A percentile compares a stretch with the other conserved stretches of the same genome.
These are phyloP conservation scores for Penicillium roqueforti DNA, from an alignment of 495 filamentous ascomycete genomes.

Conservation along the genomic window DNA sequence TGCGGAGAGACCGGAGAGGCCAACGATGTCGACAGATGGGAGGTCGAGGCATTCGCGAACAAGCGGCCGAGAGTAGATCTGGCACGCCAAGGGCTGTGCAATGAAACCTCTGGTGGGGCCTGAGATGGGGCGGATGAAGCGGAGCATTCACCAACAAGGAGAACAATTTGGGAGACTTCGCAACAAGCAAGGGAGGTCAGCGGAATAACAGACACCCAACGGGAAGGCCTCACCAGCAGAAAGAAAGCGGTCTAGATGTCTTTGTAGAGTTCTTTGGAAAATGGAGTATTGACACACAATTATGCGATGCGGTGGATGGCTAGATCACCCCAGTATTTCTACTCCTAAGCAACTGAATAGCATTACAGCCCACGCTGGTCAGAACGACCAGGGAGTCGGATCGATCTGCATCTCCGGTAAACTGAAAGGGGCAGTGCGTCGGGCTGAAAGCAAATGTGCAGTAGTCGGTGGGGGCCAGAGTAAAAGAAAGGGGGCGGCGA, in stretches of 20 bases:
- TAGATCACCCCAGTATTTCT: not conserved
- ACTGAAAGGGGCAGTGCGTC: slow-evolving; percentile 17
- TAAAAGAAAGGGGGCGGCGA: slow-evolving; percentile 5
- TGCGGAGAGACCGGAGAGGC: not conserved
- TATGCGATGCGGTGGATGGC: not conserved
- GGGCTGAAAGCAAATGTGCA: slow-evolving; percentile 4
- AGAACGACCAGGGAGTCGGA: not conserved
- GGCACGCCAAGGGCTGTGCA: not conserved
- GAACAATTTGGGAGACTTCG: not conserved
- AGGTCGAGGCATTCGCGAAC: not conserved
- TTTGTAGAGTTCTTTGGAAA: not conserved
- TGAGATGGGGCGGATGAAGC: not conserved
- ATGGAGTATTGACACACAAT: no score
- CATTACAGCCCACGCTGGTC: not conserved
- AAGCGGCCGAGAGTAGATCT: slow-evolving; percentile 5
- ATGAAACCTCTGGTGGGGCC: slow-evolving; percentile 5
- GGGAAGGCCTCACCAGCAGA: not conserved
- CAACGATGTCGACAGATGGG: slow-evolving; percentile 7
- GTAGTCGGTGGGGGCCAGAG: not conserved
- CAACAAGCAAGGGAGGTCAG: not conserved
- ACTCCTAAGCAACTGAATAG: not conserved
- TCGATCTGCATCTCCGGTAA: slow-evolving; percentile 14
- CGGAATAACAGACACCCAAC: not conserved
- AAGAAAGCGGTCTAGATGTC: no score
- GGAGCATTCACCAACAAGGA: not conserved